These are phyloP conservation scores for Pichia manshurica DNA, from an alignment of 805 yeast genomes.

Conservation along the genomic window DNA sequence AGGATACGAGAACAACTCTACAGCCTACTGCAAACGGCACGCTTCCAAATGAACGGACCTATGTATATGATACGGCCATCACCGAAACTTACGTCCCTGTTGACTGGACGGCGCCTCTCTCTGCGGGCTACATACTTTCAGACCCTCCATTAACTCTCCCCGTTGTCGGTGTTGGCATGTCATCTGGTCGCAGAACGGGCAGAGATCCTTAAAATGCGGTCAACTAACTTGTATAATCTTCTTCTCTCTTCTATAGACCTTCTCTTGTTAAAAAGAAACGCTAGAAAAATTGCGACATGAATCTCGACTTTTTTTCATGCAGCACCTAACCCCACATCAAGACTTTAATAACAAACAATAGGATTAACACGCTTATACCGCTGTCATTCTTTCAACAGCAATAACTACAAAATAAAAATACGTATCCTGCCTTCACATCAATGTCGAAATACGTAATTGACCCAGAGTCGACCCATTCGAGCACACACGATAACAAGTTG, in stretches of 20 bases:
- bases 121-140: conserved; percentile 16
- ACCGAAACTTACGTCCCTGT: conserved; percentile 28
- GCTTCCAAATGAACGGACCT: conserved; percentile 3
- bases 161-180: conserved; percentile 22
- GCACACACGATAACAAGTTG: not conserved
- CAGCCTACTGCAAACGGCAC: not conserved
- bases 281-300: too few relatives aligned
- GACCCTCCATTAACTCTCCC: conserved; percentile 29
- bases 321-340: too few relatives aligned
- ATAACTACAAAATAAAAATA: too few relatives aligned
- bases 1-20: conserved; percentile 2
- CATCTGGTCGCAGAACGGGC: conserved; percentile 26
- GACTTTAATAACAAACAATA: too few relatives aligned
- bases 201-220: conserved; percentile 17
- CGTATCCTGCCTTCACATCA: too few relatives aligned
- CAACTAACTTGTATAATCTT: too few relatives aligned
- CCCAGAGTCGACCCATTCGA: not conserved
- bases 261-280: not conserved
- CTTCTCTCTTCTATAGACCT: not conserved
- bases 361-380: too few relatives aligned
- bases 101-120: conserved; percentile 26
- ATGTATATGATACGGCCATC: conserved; percentile 26
- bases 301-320: too few relatives aligned
- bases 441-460: conserved; percentile 4
- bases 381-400: too few relatives aligned